Evolutionary conservation across 805 yeast species (phyloP).

Genomic region (Lachancea thermotolerans): DNA sequence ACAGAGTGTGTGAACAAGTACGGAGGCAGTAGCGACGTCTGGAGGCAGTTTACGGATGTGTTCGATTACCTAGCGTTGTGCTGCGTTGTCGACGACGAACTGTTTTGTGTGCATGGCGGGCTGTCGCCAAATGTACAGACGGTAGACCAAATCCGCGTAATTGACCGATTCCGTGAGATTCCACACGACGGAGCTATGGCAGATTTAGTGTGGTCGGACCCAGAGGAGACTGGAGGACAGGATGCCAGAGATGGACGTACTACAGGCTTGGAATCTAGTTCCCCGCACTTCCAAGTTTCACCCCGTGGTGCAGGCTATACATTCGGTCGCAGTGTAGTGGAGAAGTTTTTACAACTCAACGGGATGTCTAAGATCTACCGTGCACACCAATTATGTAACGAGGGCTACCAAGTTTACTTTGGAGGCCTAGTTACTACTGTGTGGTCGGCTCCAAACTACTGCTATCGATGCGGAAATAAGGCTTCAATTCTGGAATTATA

Average conservation of each 20-base stretch:
- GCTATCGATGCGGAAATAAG: slow-evolving; percentile 93
- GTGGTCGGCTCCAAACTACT: slow-evolving; percentile 98
- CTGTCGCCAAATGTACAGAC: slow-evolving; percentile 92
- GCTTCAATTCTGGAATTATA: slow-evolving; percentile 93
- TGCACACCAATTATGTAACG: slow-evolving; percentile 96
- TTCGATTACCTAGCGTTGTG: slow-evolving; percentile 87
- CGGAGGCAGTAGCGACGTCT: slow-evolving; percentile 63
- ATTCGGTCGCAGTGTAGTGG: slow-evolving; percentile 86
- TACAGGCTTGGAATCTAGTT: not conserved
- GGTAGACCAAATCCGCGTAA: slow-evolving; percentile 81
- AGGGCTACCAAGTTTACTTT: slow-evolving; percentile 90
- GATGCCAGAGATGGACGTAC: slow-evolving; percentile 22
- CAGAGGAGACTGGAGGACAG: slow-evolving; percentile 76
- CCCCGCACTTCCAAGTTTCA: slow-evolving; percentile 70
- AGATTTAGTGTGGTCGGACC: slow-evolving; percentile 97
- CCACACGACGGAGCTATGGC: slow-evolving; percentile 99
- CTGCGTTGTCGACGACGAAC: slow-evolving; percentile 81
- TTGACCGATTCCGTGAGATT: slow-evolving; percentile 88
- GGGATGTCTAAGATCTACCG: slow-evolving; percentile 74
- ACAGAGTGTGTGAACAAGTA: slow-evolving; percentile 90
- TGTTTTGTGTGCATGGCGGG: slow-evolving; percentile 97
- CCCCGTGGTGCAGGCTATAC: slow-evolving; percentile 98
- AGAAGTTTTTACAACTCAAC: slow-evolving; percentile 74
- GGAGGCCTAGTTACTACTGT: slow-evolving; percentile 88
- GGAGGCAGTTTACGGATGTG: slow-evolving; percentile 85